Evolutionary conservation across 148 eudicot genomes (phyloP), one percentile per base, ranked within the genome.

Genomic region (Rhododendron ovatum): DNA sequence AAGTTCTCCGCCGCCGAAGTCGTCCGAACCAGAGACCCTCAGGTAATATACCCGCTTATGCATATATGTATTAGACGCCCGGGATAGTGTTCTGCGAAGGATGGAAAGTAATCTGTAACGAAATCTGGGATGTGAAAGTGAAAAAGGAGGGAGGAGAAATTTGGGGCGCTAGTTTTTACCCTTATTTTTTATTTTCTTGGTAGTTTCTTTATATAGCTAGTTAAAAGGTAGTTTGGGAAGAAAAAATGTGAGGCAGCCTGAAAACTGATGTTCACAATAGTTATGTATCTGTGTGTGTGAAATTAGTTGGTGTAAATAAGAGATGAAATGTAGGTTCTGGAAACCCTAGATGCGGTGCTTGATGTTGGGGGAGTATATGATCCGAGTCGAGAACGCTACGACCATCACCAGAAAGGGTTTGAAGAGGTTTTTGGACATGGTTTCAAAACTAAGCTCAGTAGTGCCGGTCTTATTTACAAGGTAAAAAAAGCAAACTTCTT

Each of bases 351-450:
- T 83, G 98, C 98, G 2, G 98, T 96, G 91, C 89, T 96, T 69
- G 99, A 96, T 91, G 98, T 96, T 74, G 99, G 99, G 74, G 98
- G 99, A 8, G 98, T 94, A 13, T 96, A 95, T 78, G 98, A 95
- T 73, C 91, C 96, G 30, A 87, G 86, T 65, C 88, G 86, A 7
- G 98, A 96, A 48, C 92, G 95, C 2, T 96, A 92, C 73, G 99
- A 96, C 87, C 98, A 96, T 91, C 99, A 96, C 86, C 99, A 96
- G 86, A 95, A 96, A 88, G 99, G 99, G 7, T 96, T 96, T 86
- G 82, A 57, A 15, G 98, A 96, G 93, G 93, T 92, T 88, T 95
- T 96, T 87, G 99, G 98, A 37, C 93, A 92, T 88, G 99, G 97
- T 5, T 95, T 94, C 84, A 85, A 39, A 80, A 94, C 98, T 78